Conservation (phyloP, 2,329 filamentous ascomycete species). For the Talaromyces pinophilus region DNA sequence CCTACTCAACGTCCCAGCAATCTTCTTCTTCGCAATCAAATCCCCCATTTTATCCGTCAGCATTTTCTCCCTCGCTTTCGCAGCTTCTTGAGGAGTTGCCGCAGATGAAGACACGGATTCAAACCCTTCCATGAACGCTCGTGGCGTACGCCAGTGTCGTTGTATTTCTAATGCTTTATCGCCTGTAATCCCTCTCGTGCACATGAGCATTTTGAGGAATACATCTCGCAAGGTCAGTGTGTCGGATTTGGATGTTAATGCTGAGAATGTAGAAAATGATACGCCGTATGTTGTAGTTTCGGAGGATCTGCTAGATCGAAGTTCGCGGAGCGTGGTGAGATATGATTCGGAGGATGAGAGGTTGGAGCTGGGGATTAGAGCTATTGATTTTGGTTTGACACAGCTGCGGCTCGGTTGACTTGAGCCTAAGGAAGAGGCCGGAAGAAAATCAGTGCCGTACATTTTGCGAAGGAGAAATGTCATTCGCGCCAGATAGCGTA, state of each 20-base stretch:
- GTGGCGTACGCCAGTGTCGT: constrained; percentile 72
- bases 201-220: constrained; percentile 85
- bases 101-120: constrained; percentile 47
- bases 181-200: constrained; percentile 70
- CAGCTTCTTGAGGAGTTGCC: constrained; percentile 41
- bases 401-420: constrained; percentile 24
- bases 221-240: constrained; percentile 72
- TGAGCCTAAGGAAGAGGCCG: neutral
- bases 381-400: constrained; percentile 46
- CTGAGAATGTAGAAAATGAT: constrained; percentile 70
- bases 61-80: constrained; percentile 61
- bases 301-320: constrained; percentile 49
- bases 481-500: constrained; percentile 72
- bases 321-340: constrained; percentile 61
- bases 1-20: constrained; percentile 65
- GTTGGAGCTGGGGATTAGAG: constrained; percentile 65
- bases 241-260: constrained; percentile 73
- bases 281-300: constrained; percentile 56
- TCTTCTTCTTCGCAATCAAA: constrained; percentile 67
- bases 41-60: constrained; percentile 58
- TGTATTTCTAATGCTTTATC: constrained; percentile 81
- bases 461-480: constrained; percentile 66
- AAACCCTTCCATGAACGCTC: constrained; percentile 70
- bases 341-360: constrained; percentile 68
- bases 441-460: constrained; percentile 47